phyloP scores from a whole-genome alignment of 108 stramenopile genomes.

The Epithemia pelagica region DNA sequence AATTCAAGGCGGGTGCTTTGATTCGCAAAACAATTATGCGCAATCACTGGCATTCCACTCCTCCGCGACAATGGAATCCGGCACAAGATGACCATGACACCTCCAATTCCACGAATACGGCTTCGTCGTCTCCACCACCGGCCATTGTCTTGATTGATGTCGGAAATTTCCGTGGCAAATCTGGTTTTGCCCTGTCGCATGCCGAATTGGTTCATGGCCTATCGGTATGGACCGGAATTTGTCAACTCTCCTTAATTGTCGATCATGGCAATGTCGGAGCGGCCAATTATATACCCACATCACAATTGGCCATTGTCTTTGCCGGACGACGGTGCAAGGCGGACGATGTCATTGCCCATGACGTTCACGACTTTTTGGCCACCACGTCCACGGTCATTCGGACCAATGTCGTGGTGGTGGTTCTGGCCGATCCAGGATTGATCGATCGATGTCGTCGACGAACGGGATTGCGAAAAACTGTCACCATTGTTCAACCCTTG shows the following conservation, averaged over 20 bases:
- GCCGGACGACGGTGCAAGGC: constrained; percentile 47
- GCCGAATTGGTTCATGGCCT: constrained; percentile 38
- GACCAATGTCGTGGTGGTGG: constrained; percentile 22
- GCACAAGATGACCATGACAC: too few relatives aligned
- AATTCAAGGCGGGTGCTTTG: background rate
- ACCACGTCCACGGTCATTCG: constrained; percentile 1
- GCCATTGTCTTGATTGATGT: constrained; percentile 36
- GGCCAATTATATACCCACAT: constrained; percentile 29
- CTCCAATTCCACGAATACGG: background rate
- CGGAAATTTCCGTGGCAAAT: constrained; percentile 61
- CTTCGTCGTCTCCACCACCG: background rate
- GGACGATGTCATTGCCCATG: constrained; percentile 65
- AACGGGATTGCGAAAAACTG: constrained; percentile 19
- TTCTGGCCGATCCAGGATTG: constrained; percentile 55
- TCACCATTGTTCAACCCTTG: constrained; percentile 22
- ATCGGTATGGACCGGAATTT: constrained; percentile 22
- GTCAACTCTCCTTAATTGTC: constrained; percentile 32
- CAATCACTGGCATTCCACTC: too few relatives aligned
- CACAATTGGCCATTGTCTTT: constrained; percentile 34
- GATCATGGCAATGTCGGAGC: constrained; percentile 47
- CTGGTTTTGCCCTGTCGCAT: constrained; percentile 48
- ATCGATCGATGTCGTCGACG: constrained; percentile 24
- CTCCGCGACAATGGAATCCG: too few relatives aligned
- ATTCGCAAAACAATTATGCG: too few relatives aligned
- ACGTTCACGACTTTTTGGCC: constrained; percentile 17